Base-by-base conservation (phyloP, 768 basidiomycete species). In the Mycena leptocephala region DNA sequence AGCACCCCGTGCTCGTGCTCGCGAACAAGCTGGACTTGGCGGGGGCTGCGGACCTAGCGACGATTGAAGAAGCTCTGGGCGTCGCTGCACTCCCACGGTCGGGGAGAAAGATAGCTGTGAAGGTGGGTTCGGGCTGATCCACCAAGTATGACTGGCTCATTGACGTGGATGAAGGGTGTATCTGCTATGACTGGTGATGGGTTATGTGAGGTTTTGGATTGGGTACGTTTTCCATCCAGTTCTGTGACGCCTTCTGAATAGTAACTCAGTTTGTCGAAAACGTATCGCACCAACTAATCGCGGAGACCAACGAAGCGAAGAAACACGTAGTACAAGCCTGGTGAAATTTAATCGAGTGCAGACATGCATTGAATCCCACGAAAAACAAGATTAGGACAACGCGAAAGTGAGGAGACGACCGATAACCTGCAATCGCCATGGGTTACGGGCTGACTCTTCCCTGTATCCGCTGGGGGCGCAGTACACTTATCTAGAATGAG, bases 1-100 rank as follows among this genome's bases (percentile, higher is more conserved):
- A 13, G 26, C 22, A 48, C 35, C 73, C 73, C 2, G 2, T 74
- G 1, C 73, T 74, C 16, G 35, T 74, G 13, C 11, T 74, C 11
- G 73, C 66, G 16, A 76, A 72, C 46, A 76, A 76, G 59, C 63
- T 58, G 5, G 75, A 76, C 53, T 10, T 55, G 37, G 20, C 30
- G 9, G 55, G 26, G 3, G 75, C 75, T 8, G 69, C 20, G 58
- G 30, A 30, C 8, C 33, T 76, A 7, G n/a, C 0, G 5, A 18
- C 20, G 20, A 53, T 72, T 10, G 13, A 26, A 20, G 8, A 39
- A 10, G 64, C 70, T 11, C 41, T 76, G 2, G 75, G 51, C 18
- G 2, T 72, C 9, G 30, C 37, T 20, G 39, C 6, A n/a, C n/a
- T 74, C 2, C 8, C 46, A 1, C 7, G 24, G 7, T 51, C 28